Percentiles rank a stretch among this genome's conserved stretches.
Evolutionary conservation across 352 stramenopile species (phyloP).

Genomic region (Phytophthora fragariae): DNA sequence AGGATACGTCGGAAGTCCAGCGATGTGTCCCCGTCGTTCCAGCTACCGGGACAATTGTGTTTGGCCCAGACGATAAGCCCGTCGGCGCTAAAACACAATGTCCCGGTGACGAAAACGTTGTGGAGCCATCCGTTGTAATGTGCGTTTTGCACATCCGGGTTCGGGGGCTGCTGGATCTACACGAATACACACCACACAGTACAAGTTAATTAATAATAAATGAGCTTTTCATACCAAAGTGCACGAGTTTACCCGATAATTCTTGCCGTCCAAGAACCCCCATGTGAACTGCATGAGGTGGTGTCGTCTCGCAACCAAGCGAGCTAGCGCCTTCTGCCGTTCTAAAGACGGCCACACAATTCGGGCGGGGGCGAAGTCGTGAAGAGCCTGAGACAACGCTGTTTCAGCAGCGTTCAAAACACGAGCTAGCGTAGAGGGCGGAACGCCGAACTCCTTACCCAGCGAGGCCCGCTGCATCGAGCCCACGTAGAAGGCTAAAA

Average conservation of each 20-base stretch:
- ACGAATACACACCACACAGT: neutral
- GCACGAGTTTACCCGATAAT: neutral
- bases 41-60: slow-evolving; percentile 23
- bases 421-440: neutral
- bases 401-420: neutral
- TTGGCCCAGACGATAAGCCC: slow-evolving; percentile 22
- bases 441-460: too few relatives aligned
- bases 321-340: neutral
- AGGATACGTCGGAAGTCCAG: neutral
- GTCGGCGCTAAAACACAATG: slow-evolving; percentile 21
- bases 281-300: too few relatives aligned
- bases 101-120: slow-evolving; percentile 20
- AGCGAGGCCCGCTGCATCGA: too few relatives aligned
- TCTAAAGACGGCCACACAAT: neutral
- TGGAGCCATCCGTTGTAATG: slow-evolving; percentile 1
- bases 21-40: slow-evolving; percentile 13
- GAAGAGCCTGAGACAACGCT: neutral
- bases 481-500: too few relatives aligned
- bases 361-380: too few relatives aligned
- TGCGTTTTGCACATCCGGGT: slow-evolving; percentile 17
- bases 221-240: neutral
- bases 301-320: neutral
- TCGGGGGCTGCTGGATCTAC: slow-evolving; percentile 6
- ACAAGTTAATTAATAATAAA: neutral
- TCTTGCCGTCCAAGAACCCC: too few relatives aligned